Evolutionary conservation across 805 yeast genomes (phyloP), one percentile per base, ranked within the genome.

Genomic region (Lachancea waltii): DNA sequence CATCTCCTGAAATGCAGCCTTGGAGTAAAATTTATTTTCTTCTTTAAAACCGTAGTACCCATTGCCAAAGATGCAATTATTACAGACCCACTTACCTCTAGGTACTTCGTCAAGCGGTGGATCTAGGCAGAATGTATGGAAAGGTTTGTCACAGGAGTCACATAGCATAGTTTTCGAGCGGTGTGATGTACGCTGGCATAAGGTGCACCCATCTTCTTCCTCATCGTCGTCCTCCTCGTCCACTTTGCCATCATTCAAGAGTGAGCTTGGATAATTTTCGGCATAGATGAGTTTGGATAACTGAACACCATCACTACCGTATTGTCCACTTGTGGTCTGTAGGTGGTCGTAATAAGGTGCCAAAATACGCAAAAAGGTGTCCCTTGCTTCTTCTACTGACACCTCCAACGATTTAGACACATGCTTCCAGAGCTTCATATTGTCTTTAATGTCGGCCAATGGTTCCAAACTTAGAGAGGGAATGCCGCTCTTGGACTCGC

Each of bases 41-140:
- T 83, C 92, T 46, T 82, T 89, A 57, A 90, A 89, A 0, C 95
- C 95, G 53, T 85, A 89, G 46, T 79, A 87, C 1, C 92, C 90
- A 28, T 85, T 81, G 0, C 95, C 95, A 10, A 82, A 68, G n/a
- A 89, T 64, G 59, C 97, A 89, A 40, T 72, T 73, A 35, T 81
- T 81, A 58, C 97, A 89, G 53, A 71, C 80, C 95, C 95, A 89
- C 13, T 68, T 72, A 8, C 73, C 74, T 18, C 65, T 54, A 0
- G 89, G 87, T 2, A 79, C 62, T 2, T 51, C 50, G 1, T 59
- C 53, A 17, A 81, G 47, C 1, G 77, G 77, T 2, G 81, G 81
- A 10, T 60, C 61, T n/a, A 86, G 62, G 53, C 95, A 86, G 27
- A 64, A 61, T 60, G 69, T 66, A 57, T 89, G 96, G 58, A 65